Base-by-base conservation (phyloP, 805 yeast species). In the Lipomyces yamadae region DNA sequence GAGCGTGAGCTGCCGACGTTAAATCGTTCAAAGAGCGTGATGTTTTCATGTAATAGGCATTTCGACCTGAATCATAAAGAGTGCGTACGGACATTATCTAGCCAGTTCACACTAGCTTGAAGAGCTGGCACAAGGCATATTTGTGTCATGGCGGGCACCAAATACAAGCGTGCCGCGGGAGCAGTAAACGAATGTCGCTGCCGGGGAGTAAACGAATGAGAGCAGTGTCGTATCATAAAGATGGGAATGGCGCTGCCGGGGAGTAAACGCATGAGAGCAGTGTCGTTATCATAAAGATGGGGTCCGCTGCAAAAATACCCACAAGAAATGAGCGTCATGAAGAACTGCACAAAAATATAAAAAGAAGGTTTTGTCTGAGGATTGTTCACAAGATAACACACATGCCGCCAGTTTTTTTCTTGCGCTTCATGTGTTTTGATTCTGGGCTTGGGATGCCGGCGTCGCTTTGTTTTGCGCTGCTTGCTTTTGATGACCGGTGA, bases 361-460 rank as follows among this genome's bases (percentile, higher is more conserved):
- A 24, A 24, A 24, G 1, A 24, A 24, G 24, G 24, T 24, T 24
- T 24, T 24, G 24, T 24, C 24, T 24, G 24, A 24, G 24, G 1
- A 24, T 24, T 24, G 24, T n/a, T 42, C 48, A 64, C 54, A 64
- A 42, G 24, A 64, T 64, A 6, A 64, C 63, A 42, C 67, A 64
- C 35, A 60, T 32, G 4, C 67, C 67, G 35, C 61, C 60, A 24
- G 29, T 48, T 35, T 60, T 64, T 39, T 64, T 64, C 48, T 60
- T 64, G 58, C 30, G 35, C 45, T 35, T 10, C 18, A 60, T 60
- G 15, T 53, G 55, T 61, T 45, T 37, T 11, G 45, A 32, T 39
- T 30, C 30, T 10, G 55, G 13, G 15, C 6, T 34, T 15, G 62
- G 37, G 52, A 18, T 30, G 58, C 7, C 58, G 34, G 61, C 62